phyloP scores from a whole-genome alignment of 768 basidiomycete species.

The Exidia glandulosa region DNA sequence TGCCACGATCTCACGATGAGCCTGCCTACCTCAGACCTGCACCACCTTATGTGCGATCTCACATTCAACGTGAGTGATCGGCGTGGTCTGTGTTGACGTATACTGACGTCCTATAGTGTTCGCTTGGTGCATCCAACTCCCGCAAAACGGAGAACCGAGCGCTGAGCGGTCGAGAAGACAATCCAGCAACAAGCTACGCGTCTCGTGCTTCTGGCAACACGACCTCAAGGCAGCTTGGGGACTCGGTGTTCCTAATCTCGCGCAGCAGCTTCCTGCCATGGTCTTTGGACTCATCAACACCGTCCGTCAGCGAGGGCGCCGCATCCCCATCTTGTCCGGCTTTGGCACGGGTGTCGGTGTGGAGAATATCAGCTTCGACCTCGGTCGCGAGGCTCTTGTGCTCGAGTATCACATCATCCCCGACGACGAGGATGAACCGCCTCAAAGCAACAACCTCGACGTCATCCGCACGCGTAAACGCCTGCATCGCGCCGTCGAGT shows the following conservation, averaged over 20 bases:
- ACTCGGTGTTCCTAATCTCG: constrained; percentile 52
- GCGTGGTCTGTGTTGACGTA: constrained; percentile 6
- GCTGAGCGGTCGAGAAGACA: constrained; percentile 16
- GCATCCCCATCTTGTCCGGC: constrained; percentile 62
- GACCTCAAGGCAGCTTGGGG: constrained; percentile 84
- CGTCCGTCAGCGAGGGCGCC: constrained; percentile 62
- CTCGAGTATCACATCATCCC: constrained; percentile 78
- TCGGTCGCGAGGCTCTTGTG: constrained; percentile 71
- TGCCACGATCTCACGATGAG: constrained; percentile 83
- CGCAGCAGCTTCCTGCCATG: constrained; percentile 81
- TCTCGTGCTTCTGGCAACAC: constrained; percentile 94
- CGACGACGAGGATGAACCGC: constrained; percentile 39
- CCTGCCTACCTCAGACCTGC: constrained; percentile 85
- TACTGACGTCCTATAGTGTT: constrained; percentile 40
- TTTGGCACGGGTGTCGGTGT: constrained; percentile 78
- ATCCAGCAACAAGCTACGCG: constrained; percentile 40
- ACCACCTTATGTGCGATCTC: constrained; percentile 85
- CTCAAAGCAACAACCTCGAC: constrained; percentile 25
- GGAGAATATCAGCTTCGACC: constrained; percentile 67
- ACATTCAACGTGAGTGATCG: constrained; percentile 51
- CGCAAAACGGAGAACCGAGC: constrained; percentile 17
- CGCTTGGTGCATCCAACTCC: constrained; percentile 85
- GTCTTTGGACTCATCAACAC: constrained; percentile 69
- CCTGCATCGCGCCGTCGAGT: constrained; percentile 69
- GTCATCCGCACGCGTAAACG: constrained; percentile 54